These are phyloP conservation scores for Oryza australiensis DNA, from an alignment of 176 grass and related monocot species.

Conservation along the genomic window DNA sequence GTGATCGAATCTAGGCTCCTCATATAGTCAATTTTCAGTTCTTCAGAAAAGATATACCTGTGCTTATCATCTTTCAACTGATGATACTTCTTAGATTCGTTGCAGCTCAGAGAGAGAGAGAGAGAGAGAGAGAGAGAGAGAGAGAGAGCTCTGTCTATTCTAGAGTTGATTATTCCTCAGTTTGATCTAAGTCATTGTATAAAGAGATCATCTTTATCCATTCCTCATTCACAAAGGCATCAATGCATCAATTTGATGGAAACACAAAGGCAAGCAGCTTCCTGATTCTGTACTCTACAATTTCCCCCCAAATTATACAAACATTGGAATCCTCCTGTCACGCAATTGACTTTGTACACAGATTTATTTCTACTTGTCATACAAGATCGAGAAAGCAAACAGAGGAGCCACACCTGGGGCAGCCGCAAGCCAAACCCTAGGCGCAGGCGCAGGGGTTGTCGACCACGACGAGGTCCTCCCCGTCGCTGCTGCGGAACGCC, in stretches of 20 bases:
- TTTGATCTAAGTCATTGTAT: background rate
- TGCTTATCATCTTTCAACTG: background rate
- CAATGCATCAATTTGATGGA: background rate
- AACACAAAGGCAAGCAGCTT: background rate
- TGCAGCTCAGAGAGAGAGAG: background rate
- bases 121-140: no score
- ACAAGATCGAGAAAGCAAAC: slow-evolving; percentile 35
- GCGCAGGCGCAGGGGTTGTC: slow-evolving; percentile 93
- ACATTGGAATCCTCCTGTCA: slow-evolving; percentile 21
- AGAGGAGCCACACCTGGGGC: slow-evolving; percentile 9
- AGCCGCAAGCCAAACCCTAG: slow-evolving; percentile 26
- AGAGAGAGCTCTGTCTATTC: background rate
- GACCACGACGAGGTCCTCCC: slow-evolving; percentile 57
- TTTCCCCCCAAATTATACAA: slow-evolving; percentile 1
- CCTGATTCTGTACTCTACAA: slow-evolving; percentile 26
- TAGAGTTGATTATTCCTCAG: background rate
- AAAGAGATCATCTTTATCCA: background rate
- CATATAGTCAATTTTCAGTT: background rate
- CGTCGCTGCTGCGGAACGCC: slow-evolving; percentile 71
- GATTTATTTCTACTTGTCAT: slow-evolving; percentile 35
- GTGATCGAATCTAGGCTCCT: slow-evolving; percentile 5
- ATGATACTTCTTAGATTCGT: slow-evolving; percentile 9
- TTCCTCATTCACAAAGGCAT: background rate
- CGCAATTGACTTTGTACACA: slow-evolving; percentile 41
- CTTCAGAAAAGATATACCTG: background rate